phyloP scores from a whole-genome alignment of 106 monocot species.

The Chionographis japonica region DNA sequence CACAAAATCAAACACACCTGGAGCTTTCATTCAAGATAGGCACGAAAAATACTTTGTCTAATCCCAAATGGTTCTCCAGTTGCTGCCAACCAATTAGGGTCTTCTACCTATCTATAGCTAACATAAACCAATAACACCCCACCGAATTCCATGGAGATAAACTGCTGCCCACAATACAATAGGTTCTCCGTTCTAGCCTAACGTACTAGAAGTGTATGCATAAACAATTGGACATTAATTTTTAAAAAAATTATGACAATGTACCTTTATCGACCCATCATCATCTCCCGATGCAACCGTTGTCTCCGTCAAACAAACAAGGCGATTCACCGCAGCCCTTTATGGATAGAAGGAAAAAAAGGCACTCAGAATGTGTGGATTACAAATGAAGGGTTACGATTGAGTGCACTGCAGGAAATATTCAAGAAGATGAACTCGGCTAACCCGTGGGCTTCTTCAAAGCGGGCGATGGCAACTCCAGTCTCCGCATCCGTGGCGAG shows the following conservation, averaged over 20 bases:
- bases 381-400: neutral
- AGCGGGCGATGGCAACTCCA: conserved; percentile 57
- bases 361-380: neutral
- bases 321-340: conserved; percentile 63
- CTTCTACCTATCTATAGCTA: no score
- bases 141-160: no score
- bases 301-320: conserved; percentile 85
- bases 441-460: conserved; percentile 80
- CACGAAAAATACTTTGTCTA: no score
- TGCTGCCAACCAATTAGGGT: no score
- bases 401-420: no score
- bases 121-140: no score
- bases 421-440: neutral
- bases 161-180: no score
- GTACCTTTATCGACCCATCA: conserved; percentile 88
- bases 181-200: no score
- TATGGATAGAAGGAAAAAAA: neutral
- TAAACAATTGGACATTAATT: no score
- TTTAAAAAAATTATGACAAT: neutral
- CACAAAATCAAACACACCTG: no score
- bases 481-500: conserved; percentile 82
- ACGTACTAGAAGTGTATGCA: conserved; percentile 50
- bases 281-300: conserved; percentile 93
- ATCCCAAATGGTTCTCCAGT: no score
- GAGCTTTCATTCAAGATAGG: no score